Evolutionary conservation across 2,329 filamentous ascomycete genomes (phyloP), one percentile per base, ranked within the genome.

Genomic region (Exophiala calicioides): DNA sequence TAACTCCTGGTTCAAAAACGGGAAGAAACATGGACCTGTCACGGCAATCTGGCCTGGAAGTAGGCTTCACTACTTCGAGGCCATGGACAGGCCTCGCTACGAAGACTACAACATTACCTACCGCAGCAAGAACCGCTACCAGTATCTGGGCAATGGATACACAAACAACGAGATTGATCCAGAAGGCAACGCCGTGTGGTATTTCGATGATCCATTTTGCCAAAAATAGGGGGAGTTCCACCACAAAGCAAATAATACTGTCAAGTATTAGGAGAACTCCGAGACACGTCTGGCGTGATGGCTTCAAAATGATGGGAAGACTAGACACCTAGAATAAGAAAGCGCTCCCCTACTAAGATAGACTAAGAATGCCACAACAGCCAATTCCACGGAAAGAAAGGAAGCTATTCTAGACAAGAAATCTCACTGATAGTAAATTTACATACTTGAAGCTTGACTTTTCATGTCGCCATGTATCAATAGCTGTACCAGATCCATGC

Each of bases 61-160:
- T 15, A 24, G 38, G 7, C 23, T 53, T 2, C 51, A 53, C 16
- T 53, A 42, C n/a, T 44, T 47, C 19, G 44, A 47, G 20, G 56
- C 61, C 9, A 65, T 67, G 53, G 65, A 65, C 47, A 53, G 65
- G 30, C 64, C 65, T 19, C 60, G 64, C 4, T 67, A 56, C 32
- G 62, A 66, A 45, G 52, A 62, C 36, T 65, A 65, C 55, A 56
- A 63, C 5, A 62, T 67, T 36, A 53, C 55, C 27, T 67, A 66
- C 51, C 59, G 60, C 8, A 61, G 63, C 48, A 59, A 60, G 31
- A 71, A 71, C 55, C 57, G 64, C 5, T 71, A 67, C 49, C 64
- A 65, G 9, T 71, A 63, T 55, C 57, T 70, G n/a, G 64, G 62
- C 12, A 65, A 73, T 62, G 72, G 72, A 2, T 44, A 38, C 5